phyloP scores from a whole-genome alignment of 2,329 filamentous ascomycete species.

The Fusarium sp. region DNA sequence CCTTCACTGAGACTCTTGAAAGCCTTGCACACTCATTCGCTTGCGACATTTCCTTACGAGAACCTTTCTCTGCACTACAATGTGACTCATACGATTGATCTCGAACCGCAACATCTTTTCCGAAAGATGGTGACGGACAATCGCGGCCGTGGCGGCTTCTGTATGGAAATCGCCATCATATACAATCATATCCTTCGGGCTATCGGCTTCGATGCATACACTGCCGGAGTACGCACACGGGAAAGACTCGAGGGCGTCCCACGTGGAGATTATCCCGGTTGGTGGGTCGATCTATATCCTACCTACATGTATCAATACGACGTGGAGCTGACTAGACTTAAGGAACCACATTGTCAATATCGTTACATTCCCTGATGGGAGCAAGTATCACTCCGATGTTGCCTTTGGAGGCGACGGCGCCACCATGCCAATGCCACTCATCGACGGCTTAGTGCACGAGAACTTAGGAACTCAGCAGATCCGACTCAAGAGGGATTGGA shows the following conservation, averaged over 20 bases:
- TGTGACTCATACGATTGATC: constrained; percentile 54
- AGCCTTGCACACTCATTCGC: constrained; percentile 31
- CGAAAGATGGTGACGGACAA: constrained; percentile 62
- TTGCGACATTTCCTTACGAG: constrained; percentile 66
- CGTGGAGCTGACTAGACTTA: not conserved
- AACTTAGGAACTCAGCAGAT: constrained; percentile 71
- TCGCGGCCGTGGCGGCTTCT: constrained; percentile 69
- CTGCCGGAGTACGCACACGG: constrained; percentile 67
- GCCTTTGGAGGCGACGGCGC: constrained; percentile 77
- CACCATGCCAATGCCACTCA: constrained; percentile 69
- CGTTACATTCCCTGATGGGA: constrained; percentile 65
- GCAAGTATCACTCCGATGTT: constrained; percentile 71
- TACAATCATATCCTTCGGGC: constrained; percentile 67
- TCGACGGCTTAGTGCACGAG: constrained; percentile 56
- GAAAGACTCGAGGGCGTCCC: constrained; percentile 58
- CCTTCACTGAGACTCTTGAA: constrained; percentile 35
- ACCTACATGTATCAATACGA: not conserved
- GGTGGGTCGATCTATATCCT: constrained; percentile 53
- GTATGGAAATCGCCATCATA: constrained; percentile 71
- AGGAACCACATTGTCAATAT: constrained; percentile 73
- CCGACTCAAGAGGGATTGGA: constrained; percentile 65
- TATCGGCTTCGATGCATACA: constrained; percentile 68
- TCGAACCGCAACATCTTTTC: constrained; percentile 64
- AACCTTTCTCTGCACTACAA: constrained; percentile 70
- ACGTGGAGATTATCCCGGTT: constrained; percentile 61